Percentiles rank a stretch among this genome's conserved stretches.
Conservation (phyloP, 2,329 filamentous ascomycete species). For the Aspergillus novoparasiticus region DNA sequence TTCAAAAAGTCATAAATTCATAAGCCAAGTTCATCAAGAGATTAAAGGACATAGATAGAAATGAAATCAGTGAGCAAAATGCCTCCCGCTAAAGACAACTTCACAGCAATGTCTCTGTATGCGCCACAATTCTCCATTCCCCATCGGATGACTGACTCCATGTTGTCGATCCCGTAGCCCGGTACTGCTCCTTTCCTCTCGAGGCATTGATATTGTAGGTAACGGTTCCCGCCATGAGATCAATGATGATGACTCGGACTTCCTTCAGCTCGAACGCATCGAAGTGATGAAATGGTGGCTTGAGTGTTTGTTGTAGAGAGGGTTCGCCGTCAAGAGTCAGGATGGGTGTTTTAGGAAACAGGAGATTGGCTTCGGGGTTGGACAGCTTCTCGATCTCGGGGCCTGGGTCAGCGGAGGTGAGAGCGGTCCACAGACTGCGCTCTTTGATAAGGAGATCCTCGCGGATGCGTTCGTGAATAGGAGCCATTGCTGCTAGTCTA, state of each 20-base stretch:
- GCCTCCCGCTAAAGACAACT: not conserved
- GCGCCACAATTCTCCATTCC: slow-evolving; percentile 39
- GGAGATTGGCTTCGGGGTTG: slow-evolving; percentile 33
- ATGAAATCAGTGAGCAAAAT: not conserved
- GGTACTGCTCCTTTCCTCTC: slow-evolving; percentile 29
- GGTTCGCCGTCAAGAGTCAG: slow-evolving; percentile 32
- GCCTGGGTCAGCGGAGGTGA: slow-evolving; percentile 40
- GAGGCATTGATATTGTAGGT: slow-evolving; percentile 37
- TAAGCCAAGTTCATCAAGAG: not conserved
- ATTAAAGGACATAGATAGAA: not conserved
- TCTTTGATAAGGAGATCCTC: slow-evolving; percentile 39
- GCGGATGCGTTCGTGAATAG: slow-evolving; percentile 42
- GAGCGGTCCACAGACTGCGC: slow-evolving; percentile 40
- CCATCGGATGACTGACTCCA: slow-evolving; percentile 43
- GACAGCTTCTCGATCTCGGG: slow-evolving; percentile 37
- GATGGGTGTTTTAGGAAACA: slow-evolving; percentile 37
- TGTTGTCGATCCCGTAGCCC: slow-evolving; percentile 35
- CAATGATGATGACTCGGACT: slow-evolving; percentile 36
- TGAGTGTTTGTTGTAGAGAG: slow-evolving; percentile 27
- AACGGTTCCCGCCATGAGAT: slow-evolving; percentile 39
- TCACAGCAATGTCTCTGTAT: slow-evolving; percentile 37
- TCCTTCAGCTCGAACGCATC: slow-evolving; percentile 34
- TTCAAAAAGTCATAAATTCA: not conserved
- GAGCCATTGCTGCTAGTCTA: slow-evolving; percentile 28
- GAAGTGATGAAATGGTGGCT: slow-evolving; percentile 39